Base-by-base conservation (phyloP, 169 alveolate genomes). In the Plasmodium reichenowi region DNA sequence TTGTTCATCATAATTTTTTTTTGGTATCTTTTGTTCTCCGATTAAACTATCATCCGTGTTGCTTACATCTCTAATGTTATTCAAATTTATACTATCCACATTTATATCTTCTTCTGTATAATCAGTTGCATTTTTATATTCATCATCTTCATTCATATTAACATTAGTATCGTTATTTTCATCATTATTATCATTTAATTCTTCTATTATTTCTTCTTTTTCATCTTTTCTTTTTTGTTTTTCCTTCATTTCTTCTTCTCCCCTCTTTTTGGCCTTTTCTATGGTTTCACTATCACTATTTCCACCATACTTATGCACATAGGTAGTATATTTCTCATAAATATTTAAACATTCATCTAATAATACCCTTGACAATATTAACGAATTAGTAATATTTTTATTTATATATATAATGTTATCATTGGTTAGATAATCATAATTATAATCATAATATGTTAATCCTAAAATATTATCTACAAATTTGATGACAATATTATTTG, bases 271-370 rank as follows among this genome's bases (percentile, higher is more conserved):
- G 13, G 91, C 80, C n/a, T 67, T 72, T 6, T 48, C 56, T 1
- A 83, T 63, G 1, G 85, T 83, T 2, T 20, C 1, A 32, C 10
- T 68, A 38, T 83, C 91, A 10, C 73, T 52, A 48, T 83, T 83
- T 0, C 91, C 83, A 0, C 91, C 80, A 56, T 68, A 83, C 20
- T 83, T 83, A 63, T 83, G 91, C 13, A 83, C 59, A 48, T 83
- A 83, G 1, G 91, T 83, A 48, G 91, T 83, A 17, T 83, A 83
- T 48, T 83, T 67, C 47, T 83, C 91, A 56, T 83, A 83, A 2
- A 83, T 72, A 29, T 83, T 83, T 24, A 83, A 48, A 54, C 91
- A 83, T 54, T 83, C 91, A 22, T 83, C 91, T 15, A 83, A 52
- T 5, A 83, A 63, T 24, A 83, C 29, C 63, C 91, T 50, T 5